Percentiles rank a stretch among this genome's conserved stretches.
Evolutionary conservation across 106 monocot genomes (phyloP).

Genomic region (Acanthochlamys bracteata): DNA sequence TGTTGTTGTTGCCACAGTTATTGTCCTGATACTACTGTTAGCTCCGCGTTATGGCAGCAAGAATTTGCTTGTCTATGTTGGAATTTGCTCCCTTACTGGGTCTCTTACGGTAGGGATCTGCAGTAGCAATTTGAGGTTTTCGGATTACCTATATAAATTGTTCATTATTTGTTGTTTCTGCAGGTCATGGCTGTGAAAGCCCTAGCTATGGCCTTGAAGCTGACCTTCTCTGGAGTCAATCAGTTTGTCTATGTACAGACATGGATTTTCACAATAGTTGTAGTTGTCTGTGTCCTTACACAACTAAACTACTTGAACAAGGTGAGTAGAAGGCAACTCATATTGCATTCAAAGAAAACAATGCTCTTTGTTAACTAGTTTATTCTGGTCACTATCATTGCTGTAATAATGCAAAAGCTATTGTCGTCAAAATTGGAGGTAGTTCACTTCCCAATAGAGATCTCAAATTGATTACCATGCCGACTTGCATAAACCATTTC

Average conservation of each 20-base stretch:
- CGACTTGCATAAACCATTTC: no score
- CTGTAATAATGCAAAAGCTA: no score
- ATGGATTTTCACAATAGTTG: slow-evolving; percentile 8
- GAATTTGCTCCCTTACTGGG: slow-evolving; percentile 12
- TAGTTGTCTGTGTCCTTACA: slow-evolving; percentile 2
- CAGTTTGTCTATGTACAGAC: slow-evolving; percentile 15
- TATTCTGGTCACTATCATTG: no score
- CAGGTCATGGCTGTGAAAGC: background rate
- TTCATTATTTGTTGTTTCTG: no score
- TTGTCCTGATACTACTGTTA: slow-evolving; percentile 1
- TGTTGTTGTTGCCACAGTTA: slow-evolving; percentile 1
- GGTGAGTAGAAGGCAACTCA: slow-evolving; percentile 1
- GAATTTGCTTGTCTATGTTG: slow-evolving; percentile 8
- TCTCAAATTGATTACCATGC: no score
- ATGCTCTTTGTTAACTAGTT: no score
- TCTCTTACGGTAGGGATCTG: no score
- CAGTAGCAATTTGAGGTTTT: no score
- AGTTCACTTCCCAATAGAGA: no score
- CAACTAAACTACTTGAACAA: slow-evolving; percentile 13
- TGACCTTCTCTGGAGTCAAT: slow-evolving; percentile 9
- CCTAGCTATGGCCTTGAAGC: slow-evolving; percentile 11
- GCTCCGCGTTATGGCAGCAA: background rate
- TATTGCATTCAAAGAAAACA: no score
- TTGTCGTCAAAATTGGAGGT: no score
- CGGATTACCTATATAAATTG: no score